Evolutionary conservation across 169 alveolate genomes (phyloP).

Genomic region (Cryptosporidium andersoni): DNA sequence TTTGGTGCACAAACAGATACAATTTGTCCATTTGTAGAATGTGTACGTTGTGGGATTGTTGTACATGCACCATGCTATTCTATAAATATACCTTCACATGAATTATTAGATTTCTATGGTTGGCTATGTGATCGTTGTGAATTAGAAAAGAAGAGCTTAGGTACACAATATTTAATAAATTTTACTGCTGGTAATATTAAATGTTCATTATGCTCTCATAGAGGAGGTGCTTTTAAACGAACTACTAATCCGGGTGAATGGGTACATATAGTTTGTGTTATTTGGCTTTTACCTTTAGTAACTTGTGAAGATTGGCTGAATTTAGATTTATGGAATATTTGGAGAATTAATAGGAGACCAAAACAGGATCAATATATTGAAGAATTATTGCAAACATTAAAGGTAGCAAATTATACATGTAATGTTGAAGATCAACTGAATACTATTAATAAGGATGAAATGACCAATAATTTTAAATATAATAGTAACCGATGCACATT

Average conservation of each 20-base stretch:
- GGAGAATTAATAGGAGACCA: conserved; percentile 16
- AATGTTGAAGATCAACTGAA: not conserved
- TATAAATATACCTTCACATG: conserved; percentile 43
- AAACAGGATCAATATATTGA: not conserved
- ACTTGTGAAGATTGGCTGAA: conserved; percentile 59
- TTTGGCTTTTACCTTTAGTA: conserved; percentile 51
- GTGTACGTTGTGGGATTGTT: conserved; percentile 58
- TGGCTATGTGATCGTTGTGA: conserved; percentile 68
- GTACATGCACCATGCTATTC: conserved; percentile 46
- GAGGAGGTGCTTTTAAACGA: conserved; percentile 56
- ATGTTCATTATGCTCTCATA: conserved; percentile 35
- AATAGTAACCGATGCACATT: conserved; percentile 3
- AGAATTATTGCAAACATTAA: not conserved
- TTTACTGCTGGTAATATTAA: conserved; percentile 56
- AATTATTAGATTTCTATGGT: conserved; percentile 56
- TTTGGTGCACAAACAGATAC: conserved; percentile 61
- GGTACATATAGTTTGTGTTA: conserved; percentile 60
- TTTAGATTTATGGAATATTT: conserved; percentile 32
- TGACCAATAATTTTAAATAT: not conserved
- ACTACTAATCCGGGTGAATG: conserved; percentile 41
- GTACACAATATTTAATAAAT: conserved; percentile 45
- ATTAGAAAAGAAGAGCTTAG: conserved; percentile 36
- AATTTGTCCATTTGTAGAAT: conserved; percentile 49
- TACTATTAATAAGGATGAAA: not conserved
- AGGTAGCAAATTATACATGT: not conserved